These are phyloP conservation scores for Arachnopeziza araneosa DNA, from an alignment of 2,329 filamentous ascomycete genomes.

Conservation along the genomic window DNA sequence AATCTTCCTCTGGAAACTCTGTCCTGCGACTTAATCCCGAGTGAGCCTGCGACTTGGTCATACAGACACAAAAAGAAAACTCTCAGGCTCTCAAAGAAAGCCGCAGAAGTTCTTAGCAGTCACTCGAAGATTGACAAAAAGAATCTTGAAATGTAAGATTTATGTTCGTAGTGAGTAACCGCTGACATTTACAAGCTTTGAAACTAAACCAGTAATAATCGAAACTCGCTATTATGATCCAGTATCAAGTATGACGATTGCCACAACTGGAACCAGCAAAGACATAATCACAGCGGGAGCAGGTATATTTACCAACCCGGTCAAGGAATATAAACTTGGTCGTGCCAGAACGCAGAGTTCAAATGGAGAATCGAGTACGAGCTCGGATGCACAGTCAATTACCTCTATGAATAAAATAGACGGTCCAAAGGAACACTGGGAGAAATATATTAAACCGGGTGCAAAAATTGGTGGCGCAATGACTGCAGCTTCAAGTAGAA, in stretches of 20 bases:
- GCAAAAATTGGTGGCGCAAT: slow-evolving; percentile 2
- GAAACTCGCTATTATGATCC: slow-evolving; percentile 32
- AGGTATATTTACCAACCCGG: slow-evolving; percentile 2
- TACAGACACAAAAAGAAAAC: slow-evolving; percentile 28
- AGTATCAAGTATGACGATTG: slow-evolving; percentile 21
- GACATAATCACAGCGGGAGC: slow-evolving; percentile 2
- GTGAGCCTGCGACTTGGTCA: slow-evolving; percentile 32
- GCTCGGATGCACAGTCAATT: neutral
- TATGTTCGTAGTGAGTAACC: neutral
- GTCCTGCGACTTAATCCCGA: slow-evolving; percentile 63
- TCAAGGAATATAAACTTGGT: slow-evolving; percentile 6
- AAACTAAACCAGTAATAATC: slow-evolving; percentile 23
- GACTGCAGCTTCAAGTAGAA: slow-evolving; percentile 3
- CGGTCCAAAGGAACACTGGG: neutral
- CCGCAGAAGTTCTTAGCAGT: slow-evolving; percentile 12
- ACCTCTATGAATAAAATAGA: neutral
- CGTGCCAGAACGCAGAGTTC: slow-evolving; percentile 4
- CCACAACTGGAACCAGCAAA: neutral
- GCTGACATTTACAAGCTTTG: slow-evolving; percentile 1
- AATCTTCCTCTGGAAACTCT: slow-evolving; percentile 58
- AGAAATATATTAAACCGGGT: neutral
- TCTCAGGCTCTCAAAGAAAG: slow-evolving; percentile 13
- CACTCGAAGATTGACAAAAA: slow-evolving; percentile 12
- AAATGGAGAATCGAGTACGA: slow-evolving; percentile 4
- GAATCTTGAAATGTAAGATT: slow-evolving; percentile 4